These are phyloP conservation scores for Lyophyllum semitale DNA, from an alignment of 768 basidiomycete species.

Conservation along the genomic window DNA sequence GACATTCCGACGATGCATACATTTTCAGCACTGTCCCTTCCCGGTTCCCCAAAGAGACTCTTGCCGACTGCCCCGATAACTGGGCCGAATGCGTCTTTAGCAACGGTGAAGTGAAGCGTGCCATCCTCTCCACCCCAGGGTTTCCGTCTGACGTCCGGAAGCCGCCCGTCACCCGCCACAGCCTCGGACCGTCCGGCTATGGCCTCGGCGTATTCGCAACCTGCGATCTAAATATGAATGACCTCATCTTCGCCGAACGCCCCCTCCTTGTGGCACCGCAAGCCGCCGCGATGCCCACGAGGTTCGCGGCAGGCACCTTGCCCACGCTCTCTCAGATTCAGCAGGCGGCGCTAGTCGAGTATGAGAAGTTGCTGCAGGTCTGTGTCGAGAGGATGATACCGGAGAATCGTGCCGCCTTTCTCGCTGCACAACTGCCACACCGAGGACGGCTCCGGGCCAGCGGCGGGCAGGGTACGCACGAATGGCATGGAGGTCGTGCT, in stretches of 20 bases:
- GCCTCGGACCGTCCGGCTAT: neutral
- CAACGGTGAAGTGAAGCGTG: neutral
- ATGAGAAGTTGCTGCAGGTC: slow-evolving; percentile 14
- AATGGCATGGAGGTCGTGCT: too few relatives aligned
- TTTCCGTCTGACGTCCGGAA: slow-evolving; percentile 11
- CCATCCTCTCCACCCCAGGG: too few relatives aligned
- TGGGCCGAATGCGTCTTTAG: slow-evolving; percentile 10
- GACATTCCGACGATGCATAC: neutral
- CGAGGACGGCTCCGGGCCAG: too few relatives aligned
- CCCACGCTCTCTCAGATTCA: neutral
- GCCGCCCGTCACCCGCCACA: neutral
- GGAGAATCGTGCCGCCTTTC: slow-evolving; percentile 21
- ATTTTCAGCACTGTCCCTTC: slow-evolving; percentile 6
- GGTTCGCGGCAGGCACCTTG: neutral
- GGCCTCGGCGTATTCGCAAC: slow-evolving; percentile 5
- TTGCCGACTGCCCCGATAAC: neutral
- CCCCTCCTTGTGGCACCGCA: too few relatives aligned
- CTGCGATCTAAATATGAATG: too few relatives aligned
- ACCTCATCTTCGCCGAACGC: too few relatives aligned
- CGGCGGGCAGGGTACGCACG: too few relatives aligned
- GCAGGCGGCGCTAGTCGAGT: slow-evolving; percentile 9
- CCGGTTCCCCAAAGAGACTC: neutral
- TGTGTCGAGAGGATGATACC: slow-evolving; percentile 22
- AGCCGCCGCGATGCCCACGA: neutral
- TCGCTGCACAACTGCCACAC: too few relatives aligned